A percentile compares a stretch with the other conserved stretches of the same genome.
Conservation (phyloP, 2,329 filamentous ascomycete species). For the Arthrinium phaeospermum region DNA sequence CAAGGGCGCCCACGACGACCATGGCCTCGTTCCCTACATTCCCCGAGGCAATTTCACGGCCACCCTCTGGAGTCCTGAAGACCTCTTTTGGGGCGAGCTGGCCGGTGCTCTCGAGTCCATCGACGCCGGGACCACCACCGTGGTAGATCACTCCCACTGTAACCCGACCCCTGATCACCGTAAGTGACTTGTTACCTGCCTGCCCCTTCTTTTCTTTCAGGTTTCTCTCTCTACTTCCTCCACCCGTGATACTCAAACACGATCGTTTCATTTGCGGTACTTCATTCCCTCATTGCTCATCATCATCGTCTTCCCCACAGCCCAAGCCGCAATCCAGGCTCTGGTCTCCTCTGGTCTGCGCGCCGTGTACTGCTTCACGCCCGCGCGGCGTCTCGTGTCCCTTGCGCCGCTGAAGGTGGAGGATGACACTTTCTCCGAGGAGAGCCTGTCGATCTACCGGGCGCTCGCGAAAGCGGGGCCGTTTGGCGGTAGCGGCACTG, state of each 20-base stretch:
- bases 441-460: constrained; percentile 44
- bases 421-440: constrained; percentile 38
- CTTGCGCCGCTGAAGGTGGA: constrained; percentile 37
- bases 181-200: constrained; percentile 25
- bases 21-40: constrained; percentile 35
- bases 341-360: constrained; percentile 51
- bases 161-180: constrained; percentile 39
- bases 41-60: constrained; percentile 43
- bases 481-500: constrained; percentile 24
- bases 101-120: constrained; percentile 46
- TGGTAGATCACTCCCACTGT: constrained; percentile 45
- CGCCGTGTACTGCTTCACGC: constrained; percentile 50
- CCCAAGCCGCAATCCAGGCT: constrained; percentile 44
- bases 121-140: constrained; percentile 49
- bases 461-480: constrained; percentile 39
- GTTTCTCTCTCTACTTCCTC: not conserved
- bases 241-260: not conserved
- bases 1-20: constrained; percentile 34
- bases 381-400: constrained; percentile 37
- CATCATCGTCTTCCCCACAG: constrained; percentile 24
- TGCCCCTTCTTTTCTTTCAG: not conserved
- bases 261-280: constrained; percentile 27
- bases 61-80: constrained; percentile 44
- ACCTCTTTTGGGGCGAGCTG: constrained; percentile 53
- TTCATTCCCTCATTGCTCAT: constrained; percentile 6